Conservation (phyloP, 306 rosid species). For the Begonia peltatifolia region DNA sequence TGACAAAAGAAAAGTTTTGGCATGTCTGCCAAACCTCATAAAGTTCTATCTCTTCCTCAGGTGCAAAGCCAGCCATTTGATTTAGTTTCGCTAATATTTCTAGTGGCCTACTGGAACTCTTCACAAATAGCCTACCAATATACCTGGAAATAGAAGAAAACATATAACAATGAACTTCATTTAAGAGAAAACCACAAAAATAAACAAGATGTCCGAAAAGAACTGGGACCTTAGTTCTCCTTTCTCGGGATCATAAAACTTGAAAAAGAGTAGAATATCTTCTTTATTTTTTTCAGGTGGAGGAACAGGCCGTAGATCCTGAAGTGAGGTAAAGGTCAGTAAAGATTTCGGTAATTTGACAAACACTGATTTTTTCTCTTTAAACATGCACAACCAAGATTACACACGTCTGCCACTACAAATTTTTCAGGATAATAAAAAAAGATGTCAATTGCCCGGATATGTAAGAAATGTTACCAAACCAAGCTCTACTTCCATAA, state of each 20-base stretch:
- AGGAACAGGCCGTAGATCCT: conserved; percentile 59
- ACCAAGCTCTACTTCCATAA: conserved; percentile 69
- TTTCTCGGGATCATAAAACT: conserved; percentile 64
- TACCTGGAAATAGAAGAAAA: conserved; percentile 31
- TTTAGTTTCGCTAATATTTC: conserved; percentile 56
- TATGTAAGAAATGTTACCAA: conserved; percentile 32
- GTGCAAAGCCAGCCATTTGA: conserved; percentile 72
- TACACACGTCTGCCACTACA: too few species aligned
- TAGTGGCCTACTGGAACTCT: conserved; percentile 43
- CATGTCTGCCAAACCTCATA: conserved; percentile 47
- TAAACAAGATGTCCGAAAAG: conserved; percentile 2
- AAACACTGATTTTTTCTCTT: too few species aligned
- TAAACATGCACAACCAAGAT: too few species aligned
- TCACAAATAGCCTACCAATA: conserved; percentile 69
- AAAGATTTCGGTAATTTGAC: too few species aligned
- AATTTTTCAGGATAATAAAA: too few species aligned
- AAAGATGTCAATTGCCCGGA: too few species aligned
- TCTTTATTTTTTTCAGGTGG: conserved; percentile 67
- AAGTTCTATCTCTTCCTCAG: conserved; percentile 63
- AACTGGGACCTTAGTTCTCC: conserved; percentile 51
- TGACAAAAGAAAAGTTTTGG: background rate
- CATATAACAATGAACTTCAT: conserved; percentile 3
- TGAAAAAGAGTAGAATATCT: conserved; percentile 65
- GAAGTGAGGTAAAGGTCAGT: conserved; percentile 10
- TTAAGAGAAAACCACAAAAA: background rate